A percentile compares a stretch with the other conserved stretches of the same genome.
Evolutionary conservation across 352 stramenopile species (phyloP).

Genomic region (Phytophthora agathidicida): DNA sequence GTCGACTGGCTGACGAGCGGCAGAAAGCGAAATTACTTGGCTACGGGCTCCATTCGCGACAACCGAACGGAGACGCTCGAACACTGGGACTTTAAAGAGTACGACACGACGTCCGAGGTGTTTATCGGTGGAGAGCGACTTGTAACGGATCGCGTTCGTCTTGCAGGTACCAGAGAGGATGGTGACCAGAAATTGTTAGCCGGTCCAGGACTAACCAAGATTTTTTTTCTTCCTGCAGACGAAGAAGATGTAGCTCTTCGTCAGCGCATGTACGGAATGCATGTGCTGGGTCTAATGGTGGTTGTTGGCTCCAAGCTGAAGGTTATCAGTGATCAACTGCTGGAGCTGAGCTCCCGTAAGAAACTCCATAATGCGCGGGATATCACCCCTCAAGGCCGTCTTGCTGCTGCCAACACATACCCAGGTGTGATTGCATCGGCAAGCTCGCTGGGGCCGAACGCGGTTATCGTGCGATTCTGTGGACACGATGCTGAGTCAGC

Average conservation of each 20-base stretch:
- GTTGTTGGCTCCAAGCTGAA: conserved; percentile 64
- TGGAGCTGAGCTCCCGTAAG: conserved; percentile 77
- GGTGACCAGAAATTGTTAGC: background rate
- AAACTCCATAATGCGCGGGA: conserved; percentile 68
- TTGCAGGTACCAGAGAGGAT: conserved; percentile 47
- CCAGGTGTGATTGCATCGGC: conserved; percentile 71
- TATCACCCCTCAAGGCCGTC: conserved; percentile 75
- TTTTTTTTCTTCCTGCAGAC: conserved; percentile 38
- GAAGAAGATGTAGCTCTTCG: conserved; percentile 71
- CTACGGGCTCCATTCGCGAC: conserved; percentile 59
- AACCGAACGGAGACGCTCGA: conserved; percentile 73
- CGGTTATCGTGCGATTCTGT: conserved; percentile 79
- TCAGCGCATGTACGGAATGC: conserved; percentile 76
- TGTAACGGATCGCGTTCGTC: conserved; percentile 70
- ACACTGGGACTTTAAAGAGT: conserved; percentile 82
- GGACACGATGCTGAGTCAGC: conserved; percentile 64
- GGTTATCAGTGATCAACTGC: conserved; percentile 52
- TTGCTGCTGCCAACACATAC: conserved; percentile 51
- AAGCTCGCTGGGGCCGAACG: conserved; percentile 62
- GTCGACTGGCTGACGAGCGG: conserved; percentile 88
- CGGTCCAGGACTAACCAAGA: background rate
- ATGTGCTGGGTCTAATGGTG: conserved; percentile 77
- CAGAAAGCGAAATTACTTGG: conserved; percentile 81
- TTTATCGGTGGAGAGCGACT: conserved; percentile 58
- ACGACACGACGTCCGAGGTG: conserved; percentile 70